Evolutionary conservation across 768 basidiomycete species (phyloP), one percentile per base, ranked within the genome.

Genomic region (Suillus bovinus): DNA sequence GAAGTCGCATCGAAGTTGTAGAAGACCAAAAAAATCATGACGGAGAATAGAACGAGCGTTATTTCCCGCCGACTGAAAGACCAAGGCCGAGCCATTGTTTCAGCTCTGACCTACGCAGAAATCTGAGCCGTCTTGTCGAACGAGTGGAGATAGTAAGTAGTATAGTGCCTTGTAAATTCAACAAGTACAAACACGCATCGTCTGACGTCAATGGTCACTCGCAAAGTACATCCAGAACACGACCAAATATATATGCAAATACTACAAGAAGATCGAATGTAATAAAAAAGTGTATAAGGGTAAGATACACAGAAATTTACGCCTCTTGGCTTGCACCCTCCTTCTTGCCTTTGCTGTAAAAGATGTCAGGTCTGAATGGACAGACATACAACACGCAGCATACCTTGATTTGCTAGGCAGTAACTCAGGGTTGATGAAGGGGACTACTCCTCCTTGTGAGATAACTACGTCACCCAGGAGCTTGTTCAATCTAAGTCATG

Each of bases 361-460:
- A 20, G 5, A 47, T 20, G 47, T 74, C 36, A 68, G 66, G 0
- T 13, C 44, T 31, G 1, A 13, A 20, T 42, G 2, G 13, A 13
- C 61, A 5, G 58, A 1, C n/a, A 3, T 3, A 22, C 9, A n/a
- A 5, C 47, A 20, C 16, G 3, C 4, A 1, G 68, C 71, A 20
- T 4, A 76, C 73, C 74, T 65, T 41, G 73, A 56, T 56, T 74
- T 74, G 41, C 67, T 71, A 24, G 75, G 75, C 46, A 76, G 63
- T 9, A 76, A 65, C 39, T 76, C 79, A n/a, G 82, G 80, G 69
- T 83, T 81, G 71, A 87, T 86, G 74, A 79, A 81, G 22, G 91
- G 90, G 22, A 89, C 86, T 60, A 92, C 90, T 82, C 93, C 93
- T 77, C 93, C 93, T 75, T 94, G 92, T 27, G 90, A 93, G 80